Conservation (phyloP, 2,329 filamentous ascomycete genomes). For the Fusarium robinianum region DNA sequence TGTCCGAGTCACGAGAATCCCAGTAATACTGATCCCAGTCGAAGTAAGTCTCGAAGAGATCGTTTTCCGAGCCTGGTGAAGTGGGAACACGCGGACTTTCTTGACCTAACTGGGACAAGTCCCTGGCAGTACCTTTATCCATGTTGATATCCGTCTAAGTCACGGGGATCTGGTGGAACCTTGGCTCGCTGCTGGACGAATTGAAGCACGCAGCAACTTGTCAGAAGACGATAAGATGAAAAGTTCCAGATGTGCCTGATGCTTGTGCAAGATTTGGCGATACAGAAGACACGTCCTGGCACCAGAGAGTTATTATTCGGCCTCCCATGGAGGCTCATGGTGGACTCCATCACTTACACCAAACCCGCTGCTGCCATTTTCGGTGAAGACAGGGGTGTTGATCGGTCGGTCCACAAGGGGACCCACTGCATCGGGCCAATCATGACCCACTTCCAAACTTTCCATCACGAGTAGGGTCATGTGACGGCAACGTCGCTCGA, state of each 20-base stretch:
- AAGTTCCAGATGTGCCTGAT: constrained; percentile 47
- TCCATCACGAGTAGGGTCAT: constrained; percentile 28
- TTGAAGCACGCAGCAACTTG: constrained; percentile 44
- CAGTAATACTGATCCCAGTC: constrained; percentile 46
- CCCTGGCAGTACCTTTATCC: constrained; percentile 41
- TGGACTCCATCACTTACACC: constrained; percentile 47
- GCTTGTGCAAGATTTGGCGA: constrained; percentile 47
- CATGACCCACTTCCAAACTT: constrained; percentile 29
- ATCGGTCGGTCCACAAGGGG: constrained; percentile 34
- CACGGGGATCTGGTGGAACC: constrained; percentile 50
- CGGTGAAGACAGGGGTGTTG: constrained; percentile 24
- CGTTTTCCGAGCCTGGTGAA: constrained; percentile 41
- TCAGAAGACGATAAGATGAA: constrained; percentile 47
- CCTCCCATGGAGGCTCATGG: constrained; percentile 43
- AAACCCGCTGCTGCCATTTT: constrained; percentile 30
- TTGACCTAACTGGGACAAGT: constrained; percentile 43
- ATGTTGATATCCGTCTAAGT: constrained; percentile 49
- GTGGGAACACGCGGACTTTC: constrained; percentile 45
- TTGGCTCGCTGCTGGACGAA: constrained; percentile 44
- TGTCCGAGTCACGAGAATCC: constrained; percentile 39
- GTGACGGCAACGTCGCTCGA: constrained; percentile 21
- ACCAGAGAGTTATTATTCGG: constrained; percentile 48
- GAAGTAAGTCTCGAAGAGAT: constrained; percentile 45
- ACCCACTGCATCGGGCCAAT: constrained; percentile 38
- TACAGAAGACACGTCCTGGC: constrained; percentile 46